These are phyloP conservation scores for Leccinum uliginosum DNA, from an alignment of 768 basidiomycete species.

Conservation along the genomic window DNA sequence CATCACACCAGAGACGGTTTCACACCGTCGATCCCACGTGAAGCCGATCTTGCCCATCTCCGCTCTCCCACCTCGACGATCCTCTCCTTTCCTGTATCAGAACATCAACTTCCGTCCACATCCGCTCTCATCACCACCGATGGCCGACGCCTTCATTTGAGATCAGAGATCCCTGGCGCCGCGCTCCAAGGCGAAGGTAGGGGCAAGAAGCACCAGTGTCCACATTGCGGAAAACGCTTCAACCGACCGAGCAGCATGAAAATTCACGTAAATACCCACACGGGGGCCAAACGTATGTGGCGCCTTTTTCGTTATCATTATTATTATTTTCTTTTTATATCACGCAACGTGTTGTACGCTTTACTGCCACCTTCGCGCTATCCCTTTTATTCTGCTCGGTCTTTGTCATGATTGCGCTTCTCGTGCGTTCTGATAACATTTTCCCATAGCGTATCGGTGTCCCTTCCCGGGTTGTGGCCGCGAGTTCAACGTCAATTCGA, in stretches of 20 bases:
- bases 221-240: slow-evolving; percentile 39
- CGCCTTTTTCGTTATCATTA: slow-evolving; percentile 3
- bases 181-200: slow-evolving; percentile 29
- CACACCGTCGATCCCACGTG: slow-evolving; percentile 28
- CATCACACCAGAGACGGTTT: slow-evolving; percentile 22
- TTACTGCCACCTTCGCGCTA: slow-evolving; percentile 11
- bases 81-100: slow-evolving; percentile 32
- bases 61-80: slow-evolving; percentile 31
- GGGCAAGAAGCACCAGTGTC: slow-evolving; percentile 36
- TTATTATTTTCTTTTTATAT: slow-evolving; percentile 4
- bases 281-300: slow-evolving; percentile 36
- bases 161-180: slow-evolving; percentile 27
- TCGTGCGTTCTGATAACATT: slow-evolving; percentile 13
- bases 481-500: slow-evolving; percentile 80
- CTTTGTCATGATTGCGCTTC: not conserved
- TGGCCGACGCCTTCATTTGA: slow-evolving; percentile 27
- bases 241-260: slow-evolving; percentile 40
- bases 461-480: slow-evolving; percentile 71
- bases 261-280: slow-evolving; percentile 41
- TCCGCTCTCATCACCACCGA: slow-evolving; percentile 27
- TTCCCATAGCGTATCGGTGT: slow-evolving; percentile 59
- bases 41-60: slow-evolving; percentile 27
- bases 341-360: slow-evolving; percentile 22
- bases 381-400: slow-evolving; percentile 5
- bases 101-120: slow-evolving; percentile 21